Conservation (phyloP, 2,329 filamentous ascomycete species). For the Colletotrichum trifolii region DNA sequence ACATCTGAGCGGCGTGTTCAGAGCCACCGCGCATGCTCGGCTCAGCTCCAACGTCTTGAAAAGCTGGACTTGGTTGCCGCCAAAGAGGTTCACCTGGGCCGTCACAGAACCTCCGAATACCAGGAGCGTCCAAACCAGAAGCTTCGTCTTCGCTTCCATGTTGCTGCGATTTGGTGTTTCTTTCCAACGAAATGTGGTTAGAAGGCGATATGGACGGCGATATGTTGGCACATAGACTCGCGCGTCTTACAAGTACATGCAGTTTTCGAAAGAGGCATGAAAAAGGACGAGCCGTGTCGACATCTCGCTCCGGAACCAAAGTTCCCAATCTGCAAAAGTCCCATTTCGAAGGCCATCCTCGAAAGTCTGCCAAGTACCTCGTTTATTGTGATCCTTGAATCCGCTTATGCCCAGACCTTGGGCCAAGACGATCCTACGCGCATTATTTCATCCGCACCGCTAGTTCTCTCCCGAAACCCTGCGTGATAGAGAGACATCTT, state of each 20-base stretch:
- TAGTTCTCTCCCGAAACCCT: not conserved
- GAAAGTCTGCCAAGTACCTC: not conserved
- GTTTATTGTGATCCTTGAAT: not conserved
- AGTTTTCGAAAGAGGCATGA: not conserved
- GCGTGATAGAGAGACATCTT: not conserved
- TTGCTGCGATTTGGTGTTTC: not conserved
- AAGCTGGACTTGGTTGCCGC: conserved; percentile 1
- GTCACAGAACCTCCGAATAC: not conserved
- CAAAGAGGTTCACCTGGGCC: conserved; percentile 1
- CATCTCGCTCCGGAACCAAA: not conserved
- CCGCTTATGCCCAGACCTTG: not conserved
- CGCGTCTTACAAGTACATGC: not conserved
- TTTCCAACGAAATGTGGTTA: not conserved
- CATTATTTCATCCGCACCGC: not conserved
- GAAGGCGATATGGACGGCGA: not conserved
- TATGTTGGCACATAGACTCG: not conserved
- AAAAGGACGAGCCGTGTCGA: not conserved
- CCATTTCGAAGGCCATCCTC: not conserved
- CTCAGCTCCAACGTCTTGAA: not conserved
- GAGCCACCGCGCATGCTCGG: not conserved
- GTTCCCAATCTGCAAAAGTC: not conserved
- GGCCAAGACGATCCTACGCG: not conserved
- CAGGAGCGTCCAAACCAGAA: not conserved
- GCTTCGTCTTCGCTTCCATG: not conserved
- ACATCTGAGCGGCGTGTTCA: conserved; percentile 4